phyloP scores from a whole-genome alignment of 345 rosid species.

The Salix purpurea region DNA sequence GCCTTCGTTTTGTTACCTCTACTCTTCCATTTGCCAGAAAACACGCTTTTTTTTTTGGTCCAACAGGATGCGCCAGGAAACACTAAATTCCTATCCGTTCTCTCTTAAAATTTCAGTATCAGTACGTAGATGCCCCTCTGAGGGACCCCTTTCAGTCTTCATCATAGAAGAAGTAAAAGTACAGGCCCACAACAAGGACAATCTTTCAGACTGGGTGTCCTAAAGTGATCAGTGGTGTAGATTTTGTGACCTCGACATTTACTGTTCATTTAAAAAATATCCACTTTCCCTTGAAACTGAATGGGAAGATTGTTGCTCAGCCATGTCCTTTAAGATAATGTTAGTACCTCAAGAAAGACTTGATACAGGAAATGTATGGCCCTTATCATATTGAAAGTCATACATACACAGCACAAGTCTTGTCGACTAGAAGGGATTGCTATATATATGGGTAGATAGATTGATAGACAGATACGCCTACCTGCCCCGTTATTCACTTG shows the following conservation, averaged over 20 bases:
- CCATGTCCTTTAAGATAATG: slow-evolving; percentile 20
- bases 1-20: background rate
- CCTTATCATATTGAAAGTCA: background rate
- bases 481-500: background rate
- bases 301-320: slow-evolving; percentile 11
- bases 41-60: background rate
- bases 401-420: background rate
- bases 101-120: slow-evolving; percentile 18
- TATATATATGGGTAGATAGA: background rate
- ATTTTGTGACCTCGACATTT: slow-evolving; percentile 1
- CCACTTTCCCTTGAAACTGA: background rate
- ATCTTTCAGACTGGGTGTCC: slow-evolving; percentile 1
- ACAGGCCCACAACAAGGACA: slow-evolving; percentile 26
- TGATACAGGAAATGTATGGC: slow-evolving; percentile 1
- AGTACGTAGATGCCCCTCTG: background rate
- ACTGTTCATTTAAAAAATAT: slow-evolving; percentile 6
- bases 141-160: slow-evolving; percentile 20
- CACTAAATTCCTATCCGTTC: background rate
- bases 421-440: background rate
- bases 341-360: slow-evolving; percentile 4
- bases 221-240: slow-evolving; percentile 1
- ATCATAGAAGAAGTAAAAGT: slow-evolving; percentile 12
- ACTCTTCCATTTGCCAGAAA: background rate
- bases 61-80: slow-evolving; percentile 1
- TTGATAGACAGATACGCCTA: background rate